These are phyloP conservation scores for Saccharum officinarum DNA, from an alignment of 176 grass and related monocot species.

Conservation along the genomic window DNA sequence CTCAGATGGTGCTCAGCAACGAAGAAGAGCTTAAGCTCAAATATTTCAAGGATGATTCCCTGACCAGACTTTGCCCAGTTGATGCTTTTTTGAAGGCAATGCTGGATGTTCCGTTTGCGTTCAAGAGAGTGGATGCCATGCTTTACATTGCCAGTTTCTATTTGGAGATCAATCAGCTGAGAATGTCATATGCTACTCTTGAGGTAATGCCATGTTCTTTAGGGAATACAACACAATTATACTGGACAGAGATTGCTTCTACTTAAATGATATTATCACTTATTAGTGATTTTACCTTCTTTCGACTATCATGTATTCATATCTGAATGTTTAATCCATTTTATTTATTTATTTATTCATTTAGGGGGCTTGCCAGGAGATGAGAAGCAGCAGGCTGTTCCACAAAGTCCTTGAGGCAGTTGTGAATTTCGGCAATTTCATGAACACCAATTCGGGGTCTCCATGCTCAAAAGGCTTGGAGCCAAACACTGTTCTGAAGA, in stretches of 20 bases:
- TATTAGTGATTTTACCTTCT: background rate
- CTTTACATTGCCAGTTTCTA: conserved; percentile 83
- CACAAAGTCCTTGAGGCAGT: conserved; percentile 75
- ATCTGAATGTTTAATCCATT: background rate
- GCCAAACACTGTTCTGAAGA: conserved; percentile 84
- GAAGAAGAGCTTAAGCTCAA: conserved; percentile 89
- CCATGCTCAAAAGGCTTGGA: conserved; percentile 66
- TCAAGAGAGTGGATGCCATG: conserved; percentile 85
- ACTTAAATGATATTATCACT: background rate
- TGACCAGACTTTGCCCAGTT: conserved; percentile 51
- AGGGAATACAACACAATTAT: background rate
- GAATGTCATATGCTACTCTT: conserved; percentile 66
- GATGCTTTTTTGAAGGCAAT: conserved; percentile 75
- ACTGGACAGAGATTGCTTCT: background rate
- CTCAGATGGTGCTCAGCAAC: conserved; percentile 59
- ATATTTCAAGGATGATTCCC: conserved; percentile 61
- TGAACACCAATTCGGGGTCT: conserved; percentile 60
- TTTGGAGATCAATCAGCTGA: conserved; percentile 77
- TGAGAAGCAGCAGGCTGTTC: conserved; percentile 75
- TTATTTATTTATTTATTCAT: conserved; percentile 9
- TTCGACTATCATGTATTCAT: background rate
- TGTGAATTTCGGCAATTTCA: conserved; percentile 73
- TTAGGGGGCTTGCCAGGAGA: conserved; percentile 85
- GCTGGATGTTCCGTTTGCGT: conserved; percentile 74
- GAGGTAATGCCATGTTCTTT: conserved; percentile 47